Evolutionary conservation across 257 asterid genomes (phyloP), one percentile per base, ranked within the genome.

Genomic region (Lithospermum erythrorhizon): DNA sequence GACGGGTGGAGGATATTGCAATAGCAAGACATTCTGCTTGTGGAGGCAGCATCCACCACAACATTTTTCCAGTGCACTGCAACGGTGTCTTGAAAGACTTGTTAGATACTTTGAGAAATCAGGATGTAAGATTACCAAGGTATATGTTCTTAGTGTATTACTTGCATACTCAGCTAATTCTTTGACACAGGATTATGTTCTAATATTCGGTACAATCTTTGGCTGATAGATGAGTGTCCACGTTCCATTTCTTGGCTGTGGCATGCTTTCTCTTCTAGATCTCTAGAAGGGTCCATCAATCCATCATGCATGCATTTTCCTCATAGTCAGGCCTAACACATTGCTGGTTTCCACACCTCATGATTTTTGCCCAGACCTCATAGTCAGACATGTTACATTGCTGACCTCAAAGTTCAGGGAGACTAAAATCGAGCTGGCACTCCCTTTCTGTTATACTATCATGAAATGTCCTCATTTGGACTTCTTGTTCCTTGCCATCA

Each of bases 121-220:
- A 55, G 77, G 81, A 73, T 75, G 69, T 72, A 69, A 76, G 75
- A 68, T 60, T 62, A 21, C 67, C 68, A 65, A 73, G 63, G 67
- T 75, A 35, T 62, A 64, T 71, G 59, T 68, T 76, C 68, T 66
- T 64, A 72, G 84, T 72, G 72, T 79, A 69, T 60, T 74, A 67
- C 76, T 79, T 79, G 84, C 79, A 62, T 78, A 69, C 83, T 83
- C 86, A 83, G 80, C 73, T 73, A 70, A 78, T 86, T 83, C 78
- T 86, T 86, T 86, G 87, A 68, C 93, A 87, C 95, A 86, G 93
- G 95, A 73, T 76, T 61, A 63, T 73, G 71, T 64, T 74, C 81
- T 81, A 70, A 76, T 81, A 72, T 71, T n/a, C 80, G 72, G 73
- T 75, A 69, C 73, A 63, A 58, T 61, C 74, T 73, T 41, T 79